Percentiles rank a stretch among this genome's conserved stretches.
Conservation (phyloP, 768 basidiomycete species). For the Ramaria sp. region DNA sequence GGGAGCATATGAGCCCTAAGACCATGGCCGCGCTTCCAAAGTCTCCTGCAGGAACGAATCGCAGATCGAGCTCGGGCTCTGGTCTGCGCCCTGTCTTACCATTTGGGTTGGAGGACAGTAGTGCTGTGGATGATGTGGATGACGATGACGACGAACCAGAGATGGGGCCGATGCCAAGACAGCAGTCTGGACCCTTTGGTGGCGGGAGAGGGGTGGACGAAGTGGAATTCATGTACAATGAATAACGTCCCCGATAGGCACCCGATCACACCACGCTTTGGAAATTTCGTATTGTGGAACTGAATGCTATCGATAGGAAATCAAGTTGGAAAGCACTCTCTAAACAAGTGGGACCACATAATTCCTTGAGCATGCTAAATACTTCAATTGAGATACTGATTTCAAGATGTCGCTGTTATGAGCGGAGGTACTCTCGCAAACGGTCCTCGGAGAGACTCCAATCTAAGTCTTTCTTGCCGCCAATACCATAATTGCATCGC, state of each 20-base stretch:
- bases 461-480: neutral
- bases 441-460: constrained; percentile 7
- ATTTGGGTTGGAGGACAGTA: constrained; percentile 65
- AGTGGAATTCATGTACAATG: constrained; percentile 43
- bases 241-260: neutral
- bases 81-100: constrained; percentile 76
- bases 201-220: constrained; percentile 60
- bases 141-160: constrained; percentile 54
- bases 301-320: neutral
- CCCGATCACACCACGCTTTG: too few relatives aligned
- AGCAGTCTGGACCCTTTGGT: constrained; percentile 61
- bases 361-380: neutral
- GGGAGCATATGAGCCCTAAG: constrained; percentile 98
- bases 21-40: constrained; percentile 90
- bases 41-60: constrained; percentile 64
- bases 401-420: neutral
- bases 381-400: neutral
- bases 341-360: neutral
- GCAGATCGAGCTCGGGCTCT: constrained; percentile 75
- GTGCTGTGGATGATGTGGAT: constrained; percentile 50
- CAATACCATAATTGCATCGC: constrained; percentile 1
- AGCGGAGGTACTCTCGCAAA: constrained; percentile 5
- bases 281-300: neutral
- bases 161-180: constrained; percentile 66
- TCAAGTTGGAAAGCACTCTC: neutral